Base-by-base conservation (phyloP, 345 rosid genomes). In the Salix caprea region DNA sequence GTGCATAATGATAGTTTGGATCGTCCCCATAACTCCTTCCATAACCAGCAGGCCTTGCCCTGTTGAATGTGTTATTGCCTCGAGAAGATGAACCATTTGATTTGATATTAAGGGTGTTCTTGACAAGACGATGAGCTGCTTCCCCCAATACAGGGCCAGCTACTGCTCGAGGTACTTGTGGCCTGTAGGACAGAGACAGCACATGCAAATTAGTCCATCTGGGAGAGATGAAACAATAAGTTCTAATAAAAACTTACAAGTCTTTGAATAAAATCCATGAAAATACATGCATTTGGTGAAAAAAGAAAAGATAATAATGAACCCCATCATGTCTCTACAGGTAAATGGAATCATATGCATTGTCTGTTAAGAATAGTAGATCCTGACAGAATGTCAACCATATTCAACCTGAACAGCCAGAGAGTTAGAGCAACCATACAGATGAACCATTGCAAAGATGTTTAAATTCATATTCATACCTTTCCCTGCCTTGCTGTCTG, bases 81-180 rank as follows among this genome's bases (percentile, higher is more conserved):
- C 88, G 88, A 67, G 85, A 79, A 28, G 88, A 81, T 12, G 91
- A 84, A 56, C 92, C 87, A 82, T 83, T 86, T 28, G 89, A 48
- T 86, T 87, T 92, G 73, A 91, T 81, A 81, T 92, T 96, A 68
- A 96, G 98, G 2, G 96, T 87, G 81, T 87, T 96, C 88, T 86
- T 96, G 77, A 96, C 91, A 69, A 96, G 98, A 75, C 99, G 98
- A 82, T 94, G 97, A 78, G 97, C 98, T 72, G 97, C 97, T 83
- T 92, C 97, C 79, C 97, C 98, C 81, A 96, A 85, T 44, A 80
- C 16, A 65, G 84, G 88, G 32, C 99, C 97, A 7, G 87, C 87
- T 23, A 94, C 87, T 60, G 92, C 98, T 75, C 98, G 94, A 67
- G 92, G 93, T 73, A 94, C 88, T 72, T 82, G 94, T 12, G 91